Conservation (phyloP, 2,329 filamentous ascomycete genomes). For the Myriosclerotinia curreyana region DNA sequence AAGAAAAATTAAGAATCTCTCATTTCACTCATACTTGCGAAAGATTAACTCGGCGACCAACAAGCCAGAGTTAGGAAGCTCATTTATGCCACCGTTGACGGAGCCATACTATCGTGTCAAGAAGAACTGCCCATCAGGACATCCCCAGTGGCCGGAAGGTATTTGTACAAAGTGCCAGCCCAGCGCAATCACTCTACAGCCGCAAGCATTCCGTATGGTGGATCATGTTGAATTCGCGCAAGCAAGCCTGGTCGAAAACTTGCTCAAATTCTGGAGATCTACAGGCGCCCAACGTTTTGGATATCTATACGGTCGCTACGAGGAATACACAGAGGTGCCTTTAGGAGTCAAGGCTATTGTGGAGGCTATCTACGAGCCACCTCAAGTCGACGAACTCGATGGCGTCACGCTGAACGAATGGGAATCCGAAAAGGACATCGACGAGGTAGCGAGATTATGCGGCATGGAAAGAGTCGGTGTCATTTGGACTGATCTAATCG, state of each 20-base stretch:
- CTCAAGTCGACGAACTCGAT: slow-evolving; percentile 84
- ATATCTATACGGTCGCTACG: slow-evolving; percentile 86
- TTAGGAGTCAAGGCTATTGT: slow-evolving; percentile 93
- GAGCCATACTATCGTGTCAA: slow-evolving; percentile 92
- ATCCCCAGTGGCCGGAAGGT: slow-evolving; percentile 89
- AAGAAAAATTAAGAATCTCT: slow-evolving; percentile 98
- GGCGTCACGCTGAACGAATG: slow-evolving; percentile 82
- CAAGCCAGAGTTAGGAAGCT: slow-evolving; percentile 88
- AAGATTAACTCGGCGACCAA: slow-evolving; percentile 97
- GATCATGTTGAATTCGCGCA: slow-evolving; percentile 97
- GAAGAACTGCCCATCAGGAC: slow-evolving; percentile 85
- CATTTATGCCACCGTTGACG: slow-evolving; percentile 90
- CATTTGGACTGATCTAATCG: slow-evolving; percentile 89
- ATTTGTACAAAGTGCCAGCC: slow-evolving; percentile 99
- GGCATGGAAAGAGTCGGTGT: slow-evolving; percentile 86
- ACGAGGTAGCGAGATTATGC: slow-evolving; percentile 76
- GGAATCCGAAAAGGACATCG: slow-evolving; percentile 78
- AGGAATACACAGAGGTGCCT: slow-evolving; percentile 88
- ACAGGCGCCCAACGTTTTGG: slow-evolving; percentile 82
- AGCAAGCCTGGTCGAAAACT: slow-evolving; percentile 77
- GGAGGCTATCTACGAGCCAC: slow-evolving; percentile 95
- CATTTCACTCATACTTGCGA: slow-evolving; percentile 89
- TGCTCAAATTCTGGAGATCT: slow-evolving; percentile 88
- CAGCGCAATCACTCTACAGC: slow-evolving; percentile 91
- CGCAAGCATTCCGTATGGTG: slow-evolving; percentile 92